phyloP scores from a whole-genome alignment of 345 rosid genomes.

The Abelmoschus esculentus region DNA sequence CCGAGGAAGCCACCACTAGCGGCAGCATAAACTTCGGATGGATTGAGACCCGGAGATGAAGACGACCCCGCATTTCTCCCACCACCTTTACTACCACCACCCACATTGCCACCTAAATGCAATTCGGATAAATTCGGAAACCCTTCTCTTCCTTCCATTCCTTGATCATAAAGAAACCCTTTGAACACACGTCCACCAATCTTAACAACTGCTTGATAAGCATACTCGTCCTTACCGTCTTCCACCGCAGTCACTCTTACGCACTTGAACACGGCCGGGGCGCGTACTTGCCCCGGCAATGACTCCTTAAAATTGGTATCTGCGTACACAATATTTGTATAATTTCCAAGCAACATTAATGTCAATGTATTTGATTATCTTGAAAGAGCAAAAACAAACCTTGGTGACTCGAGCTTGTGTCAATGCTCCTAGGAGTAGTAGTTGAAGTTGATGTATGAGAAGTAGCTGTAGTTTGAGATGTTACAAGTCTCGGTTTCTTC shows the following conservation, averaged over 20 bases:
- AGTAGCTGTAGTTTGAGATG: neutral
- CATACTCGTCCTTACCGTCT: neutral
- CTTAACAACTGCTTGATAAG: neutral
- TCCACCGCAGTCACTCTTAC: neutral
- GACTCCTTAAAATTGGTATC: neutral
- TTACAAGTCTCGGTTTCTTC: neutral
- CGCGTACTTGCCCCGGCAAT: neutral
- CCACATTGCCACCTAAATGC: neutral
- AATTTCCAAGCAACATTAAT: no score
- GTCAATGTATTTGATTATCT: no score
- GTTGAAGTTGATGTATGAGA: neutral
- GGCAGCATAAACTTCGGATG: neutral
- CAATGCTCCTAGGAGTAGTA: neutral
- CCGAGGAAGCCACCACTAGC: neutral
- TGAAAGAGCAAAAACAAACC: neutral
- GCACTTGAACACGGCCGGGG: neutral
- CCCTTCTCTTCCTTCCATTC: neutral
- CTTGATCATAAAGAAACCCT: neutral
- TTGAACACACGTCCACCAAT: neutral
- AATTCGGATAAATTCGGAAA: neutral
- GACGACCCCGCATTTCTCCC: neutral
- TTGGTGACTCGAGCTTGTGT: neutral
- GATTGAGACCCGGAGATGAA: neutral
- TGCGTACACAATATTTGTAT: neutral
- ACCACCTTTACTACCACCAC: neutral